A percentile compares a stretch with the other conserved stretches of the same genome.
phyloP scores from a whole-genome alignment of 2,329 filamentous ascomycete species.

The Fusarium mundagurra region DNA sequence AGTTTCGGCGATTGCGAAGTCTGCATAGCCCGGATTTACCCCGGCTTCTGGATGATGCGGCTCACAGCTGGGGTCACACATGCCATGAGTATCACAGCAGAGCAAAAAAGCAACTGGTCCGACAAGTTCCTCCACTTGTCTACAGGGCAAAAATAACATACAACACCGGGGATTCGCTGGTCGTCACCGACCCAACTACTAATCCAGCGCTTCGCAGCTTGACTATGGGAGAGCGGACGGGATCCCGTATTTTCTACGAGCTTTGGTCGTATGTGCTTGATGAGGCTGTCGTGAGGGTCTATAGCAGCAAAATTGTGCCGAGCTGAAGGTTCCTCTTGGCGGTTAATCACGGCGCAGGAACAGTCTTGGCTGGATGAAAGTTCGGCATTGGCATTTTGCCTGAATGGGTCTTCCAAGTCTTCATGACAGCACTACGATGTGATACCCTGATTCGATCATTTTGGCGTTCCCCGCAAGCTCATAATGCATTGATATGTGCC shows the following conservation, averaged over 20 bases:
- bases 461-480: slow-evolving; percentile 6
- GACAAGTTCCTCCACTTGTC: not conserved
- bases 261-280: slow-evolving; percentile 21
- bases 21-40: slow-evolving; percentile 11
- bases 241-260: slow-evolving; percentile 28
- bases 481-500: not conserved
- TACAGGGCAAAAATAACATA: slow-evolving; percentile 2
- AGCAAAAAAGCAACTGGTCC: not conserved
- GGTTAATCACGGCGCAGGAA: not conserved
- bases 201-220: slow-evolving; percentile 22
- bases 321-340: not conserved
- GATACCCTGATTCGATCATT: not conserved
- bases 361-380: not conserved
- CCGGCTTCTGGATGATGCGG: not conserved
- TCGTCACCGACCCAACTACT: slow-evolving; percentile 30
- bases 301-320: not conserved
- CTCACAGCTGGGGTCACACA: not conserved
- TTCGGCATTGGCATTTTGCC: not conserved
- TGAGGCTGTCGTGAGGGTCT: rapidly evolving
- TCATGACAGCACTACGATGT: not conserved
- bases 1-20: not conserved
- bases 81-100: not conserved
- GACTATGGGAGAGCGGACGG: slow-evolving; percentile 23
- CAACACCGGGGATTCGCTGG: slow-evolving; percentile 27
- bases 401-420: not conserved